These are phyloP conservation scores for Dactylellina haptotyla DNA, from an alignment of 2,329 filamentous ascomycete genomes.

Conservation along the genomic window DNA sequence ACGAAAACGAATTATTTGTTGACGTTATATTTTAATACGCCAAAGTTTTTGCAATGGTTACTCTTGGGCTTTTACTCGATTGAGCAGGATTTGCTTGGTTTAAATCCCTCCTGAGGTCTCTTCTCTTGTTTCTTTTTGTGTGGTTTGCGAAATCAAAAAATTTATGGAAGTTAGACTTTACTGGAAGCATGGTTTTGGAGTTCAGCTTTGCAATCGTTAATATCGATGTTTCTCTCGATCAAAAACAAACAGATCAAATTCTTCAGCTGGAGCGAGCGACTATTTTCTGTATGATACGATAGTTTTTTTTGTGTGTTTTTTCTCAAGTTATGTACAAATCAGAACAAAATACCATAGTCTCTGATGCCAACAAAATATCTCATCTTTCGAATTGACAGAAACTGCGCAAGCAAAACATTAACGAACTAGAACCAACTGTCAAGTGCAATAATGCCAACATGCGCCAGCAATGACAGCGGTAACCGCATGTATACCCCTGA, in stretches of 20 bases:
- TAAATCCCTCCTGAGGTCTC: slow-evolving; percentile 12
- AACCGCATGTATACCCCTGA: slow-evolving; percentile 7
- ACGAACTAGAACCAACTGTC: too few relatives aligned
- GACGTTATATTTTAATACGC: slow-evolving; percentile 28
- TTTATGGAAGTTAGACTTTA: slow-evolving; percentile 33
- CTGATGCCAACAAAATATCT: background rate
- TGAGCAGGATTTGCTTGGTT: background rate
- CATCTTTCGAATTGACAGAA: background rate
- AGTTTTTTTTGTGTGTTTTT: slow-evolving; percentile 13
- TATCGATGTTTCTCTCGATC: slow-evolving; percentile 5
- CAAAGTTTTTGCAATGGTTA: slow-evolving; percentile 3
- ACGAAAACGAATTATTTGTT: slow-evolving; percentile 39
- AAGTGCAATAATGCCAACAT: too few relatives aligned
- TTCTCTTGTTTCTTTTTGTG: background rate
- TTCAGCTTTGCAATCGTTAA: slow-evolving; percentile 43
- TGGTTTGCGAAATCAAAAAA: background rate
- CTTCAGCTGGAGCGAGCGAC: slow-evolving; percentile 44
- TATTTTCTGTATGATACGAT: slow-evolving; percentile 50
- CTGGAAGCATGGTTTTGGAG: slow-evolving; percentile 51
- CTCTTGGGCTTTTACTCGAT: slow-evolving; percentile 4
- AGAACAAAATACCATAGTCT: slow-evolving; percentile 3
- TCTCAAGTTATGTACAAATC: slow-evolving; percentile 23
- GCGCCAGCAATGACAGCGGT: too few relatives aligned
- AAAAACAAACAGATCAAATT: slow-evolving; percentile 45
- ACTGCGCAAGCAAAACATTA: too few relatives aligned